These are phyloP conservation scores for Penicillium bovifimosum DNA, from an alignment of 495 filamentous ascomycete species.

Conservation along the genomic window DNA sequence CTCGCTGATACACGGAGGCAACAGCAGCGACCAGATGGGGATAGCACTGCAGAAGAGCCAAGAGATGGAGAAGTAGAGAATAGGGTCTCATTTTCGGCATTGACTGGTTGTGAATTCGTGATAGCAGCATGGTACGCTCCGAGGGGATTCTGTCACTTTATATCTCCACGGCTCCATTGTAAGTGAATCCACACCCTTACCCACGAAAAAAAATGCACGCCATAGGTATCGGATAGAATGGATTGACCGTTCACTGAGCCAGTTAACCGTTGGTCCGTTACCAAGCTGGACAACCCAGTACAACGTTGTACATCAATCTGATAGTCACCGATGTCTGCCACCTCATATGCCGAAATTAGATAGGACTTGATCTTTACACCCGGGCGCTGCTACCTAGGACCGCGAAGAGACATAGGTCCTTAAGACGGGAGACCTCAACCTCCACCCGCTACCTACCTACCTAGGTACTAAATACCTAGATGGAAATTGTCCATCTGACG, in stretches of 20 bases:
- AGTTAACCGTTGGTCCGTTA: background rate
- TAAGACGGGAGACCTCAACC: too few relatives aligned
- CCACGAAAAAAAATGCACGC: background rate
- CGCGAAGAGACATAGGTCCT: too few relatives aligned
- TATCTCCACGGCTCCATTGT: background rate
- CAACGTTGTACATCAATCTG: background rate
- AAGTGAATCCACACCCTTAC: background rate
- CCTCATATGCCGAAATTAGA: background rate
- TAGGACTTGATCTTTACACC: background rate
- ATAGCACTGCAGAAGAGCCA: conserved; percentile 13
- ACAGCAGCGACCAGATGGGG: conserved; percentile 1
- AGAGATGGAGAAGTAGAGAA: conserved; percentile 1
- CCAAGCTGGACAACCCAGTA: background rate
- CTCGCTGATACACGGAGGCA: conserved; percentile 25
- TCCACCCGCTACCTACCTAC: too few relatives aligned
- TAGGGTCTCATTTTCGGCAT: conserved; percentile 8
- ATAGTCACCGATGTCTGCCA: background rate
- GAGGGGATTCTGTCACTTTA: background rate
- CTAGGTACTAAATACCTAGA: too few relatives aligned
- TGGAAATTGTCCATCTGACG: too few relatives aligned
- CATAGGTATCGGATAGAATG: background rate
- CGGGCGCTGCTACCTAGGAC: background rate
- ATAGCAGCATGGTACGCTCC: too few relatives aligned
- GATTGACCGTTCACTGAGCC: background rate
- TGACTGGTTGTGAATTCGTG: background rate